phyloP scores from a whole-genome alignment of 768 basidiomycete genomes.

The Leccinum disarticulatum region DNA sequence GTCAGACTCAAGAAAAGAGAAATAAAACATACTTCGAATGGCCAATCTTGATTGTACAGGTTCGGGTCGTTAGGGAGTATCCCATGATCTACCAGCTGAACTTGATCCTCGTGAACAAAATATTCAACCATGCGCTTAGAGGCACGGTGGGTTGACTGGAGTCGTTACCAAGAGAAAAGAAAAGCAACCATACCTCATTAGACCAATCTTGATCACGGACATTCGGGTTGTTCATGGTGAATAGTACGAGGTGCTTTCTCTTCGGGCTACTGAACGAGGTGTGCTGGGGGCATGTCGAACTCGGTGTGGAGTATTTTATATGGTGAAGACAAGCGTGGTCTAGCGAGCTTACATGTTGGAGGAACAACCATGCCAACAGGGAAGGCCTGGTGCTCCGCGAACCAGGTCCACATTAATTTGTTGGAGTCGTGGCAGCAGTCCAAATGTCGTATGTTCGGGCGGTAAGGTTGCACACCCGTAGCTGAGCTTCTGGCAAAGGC shows the following conservation, averaged over 20 bases:
- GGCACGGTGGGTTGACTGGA: neutral
- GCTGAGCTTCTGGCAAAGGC: too few species aligned
- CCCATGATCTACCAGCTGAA: conserved; percentile 5
- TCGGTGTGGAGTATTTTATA: conserved; percentile 9
- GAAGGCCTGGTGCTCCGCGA: neutral
- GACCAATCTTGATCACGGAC: conserved; percentile 2
- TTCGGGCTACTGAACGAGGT: neutral
- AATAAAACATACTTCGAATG: neutral
- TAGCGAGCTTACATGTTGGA: conserved; percentile 1
- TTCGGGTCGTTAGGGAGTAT: conserved; percentile 2
- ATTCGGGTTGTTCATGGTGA: neutral
- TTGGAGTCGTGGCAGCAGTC: neutral
- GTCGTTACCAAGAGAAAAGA: neutral
- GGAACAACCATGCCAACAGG: neutral
- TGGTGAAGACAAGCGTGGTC: neutral
- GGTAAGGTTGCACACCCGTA: too few species aligned
- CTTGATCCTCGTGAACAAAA: neutral
- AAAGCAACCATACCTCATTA: neutral
- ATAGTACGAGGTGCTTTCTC: neutral
- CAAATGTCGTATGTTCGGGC: neutral
- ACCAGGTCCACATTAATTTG: neutral
- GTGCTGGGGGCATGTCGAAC: neutral
- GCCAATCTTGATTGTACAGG: neutral
- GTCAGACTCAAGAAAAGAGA: neutral
- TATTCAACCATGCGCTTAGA: conserved; percentile 3